Evolutionary conservation across 2,329 filamentous ascomycete genomes (phyloP).

Genomic region (Diaporthe sp.): DNA sequence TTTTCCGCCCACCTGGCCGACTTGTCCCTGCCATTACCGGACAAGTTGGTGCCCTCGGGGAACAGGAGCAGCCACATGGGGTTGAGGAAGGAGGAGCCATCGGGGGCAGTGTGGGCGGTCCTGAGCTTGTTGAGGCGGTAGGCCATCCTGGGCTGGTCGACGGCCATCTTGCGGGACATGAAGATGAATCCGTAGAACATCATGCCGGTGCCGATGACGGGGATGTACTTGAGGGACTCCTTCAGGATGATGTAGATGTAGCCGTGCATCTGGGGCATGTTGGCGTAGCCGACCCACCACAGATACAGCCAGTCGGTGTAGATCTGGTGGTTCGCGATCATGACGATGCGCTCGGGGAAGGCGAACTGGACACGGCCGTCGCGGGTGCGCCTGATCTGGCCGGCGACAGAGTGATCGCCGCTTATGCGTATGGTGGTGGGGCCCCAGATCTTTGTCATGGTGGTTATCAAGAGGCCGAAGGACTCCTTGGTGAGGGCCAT

Average conservation of each 20-base stretch:
- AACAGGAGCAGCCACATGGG: slow-evolving; percentile 95
- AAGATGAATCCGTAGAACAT: slow-evolving; percentile 93
- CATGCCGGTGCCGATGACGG: slow-evolving; percentile 84
- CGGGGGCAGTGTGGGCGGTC: slow-evolving; percentile 65
- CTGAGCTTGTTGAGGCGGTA: slow-evolving; percentile 81
- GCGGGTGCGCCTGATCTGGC: slow-evolving; percentile 77
- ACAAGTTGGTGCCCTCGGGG: slow-evolving; percentile 88
- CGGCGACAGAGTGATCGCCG: slow-evolving; percentile 83
- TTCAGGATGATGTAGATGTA: slow-evolving; percentile 93
- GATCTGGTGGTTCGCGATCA: slow-evolving; percentile 93
- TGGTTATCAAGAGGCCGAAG: slow-evolving; percentile 83
- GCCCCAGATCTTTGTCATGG: slow-evolving; percentile 90
- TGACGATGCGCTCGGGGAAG: slow-evolving; percentile 84
- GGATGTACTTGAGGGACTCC: slow-evolving; percentile 86
- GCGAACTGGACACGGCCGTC: slow-evolving; percentile 83
- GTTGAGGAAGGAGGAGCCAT: slow-evolving; percentile 70
- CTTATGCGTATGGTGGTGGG: slow-evolving; percentile 86
- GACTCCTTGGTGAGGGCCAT: slow-evolving; percentile 90
- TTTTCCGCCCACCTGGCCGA: slow-evolving; percentile 85
- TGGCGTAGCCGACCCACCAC: slow-evolving; percentile 94
- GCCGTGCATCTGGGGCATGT: slow-evolving; percentile 81
- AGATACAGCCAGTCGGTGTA: slow-evolving; percentile 95
- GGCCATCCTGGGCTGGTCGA: slow-evolving; percentile 81
- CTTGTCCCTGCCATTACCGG: slow-evolving; percentile 76
- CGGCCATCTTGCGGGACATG: slow-evolving; percentile 89